A percentile compares a stretch with the other conserved stretches of the same genome.
Conservation (phyloP, 257 asterid species). For the Salvia splendens region DNA sequence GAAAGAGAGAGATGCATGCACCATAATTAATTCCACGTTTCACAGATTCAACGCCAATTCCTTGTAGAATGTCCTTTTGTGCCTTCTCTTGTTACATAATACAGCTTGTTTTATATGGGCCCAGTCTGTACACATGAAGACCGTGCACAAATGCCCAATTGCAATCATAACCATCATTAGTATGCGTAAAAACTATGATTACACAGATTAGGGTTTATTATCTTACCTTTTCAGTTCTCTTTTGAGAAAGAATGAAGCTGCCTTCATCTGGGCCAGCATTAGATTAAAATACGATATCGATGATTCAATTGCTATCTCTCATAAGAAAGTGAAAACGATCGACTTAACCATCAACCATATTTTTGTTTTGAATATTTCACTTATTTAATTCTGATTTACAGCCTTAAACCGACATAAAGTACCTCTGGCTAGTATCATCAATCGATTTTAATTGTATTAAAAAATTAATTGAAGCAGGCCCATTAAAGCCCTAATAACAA, state of each 20-base stretch:
- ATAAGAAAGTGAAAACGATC: background rate
- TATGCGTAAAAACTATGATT: slow-evolving; percentile 22
- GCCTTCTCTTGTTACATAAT: background rate
- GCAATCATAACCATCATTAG: slow-evolving; percentile 30
- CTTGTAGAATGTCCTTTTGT: background rate
- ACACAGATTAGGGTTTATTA: background rate
- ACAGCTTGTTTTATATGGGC: background rate
- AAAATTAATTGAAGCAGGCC: slow-evolving; percentile 23
- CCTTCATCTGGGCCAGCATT: background rate
- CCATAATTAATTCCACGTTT: background rate
- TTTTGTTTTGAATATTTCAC: too few relatives aligned
- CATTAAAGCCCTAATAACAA: slow-evolving; percentile 21
- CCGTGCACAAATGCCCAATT: slow-evolving; percentile 22
- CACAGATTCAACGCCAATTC: background rate
- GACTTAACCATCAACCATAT: background rate
- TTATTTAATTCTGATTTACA: background rate
- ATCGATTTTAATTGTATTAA: background rate
- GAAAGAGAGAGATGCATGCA: slow-evolving; percentile 32
- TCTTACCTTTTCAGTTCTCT: slow-evolving; percentile 8
- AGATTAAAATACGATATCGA: background rate
- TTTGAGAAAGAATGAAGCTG: background rate
- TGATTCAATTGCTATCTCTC: too few relatives aligned
- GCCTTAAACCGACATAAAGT: background rate
- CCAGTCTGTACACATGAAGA: background rate
- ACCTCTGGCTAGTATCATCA: too few relatives aligned